Percentiles rank a stretch among this genome's conserved stretches.
phyloP scores from a whole-genome alignment of 441 rosid genomes.

The Pelargonium cotyledonis region DNA sequence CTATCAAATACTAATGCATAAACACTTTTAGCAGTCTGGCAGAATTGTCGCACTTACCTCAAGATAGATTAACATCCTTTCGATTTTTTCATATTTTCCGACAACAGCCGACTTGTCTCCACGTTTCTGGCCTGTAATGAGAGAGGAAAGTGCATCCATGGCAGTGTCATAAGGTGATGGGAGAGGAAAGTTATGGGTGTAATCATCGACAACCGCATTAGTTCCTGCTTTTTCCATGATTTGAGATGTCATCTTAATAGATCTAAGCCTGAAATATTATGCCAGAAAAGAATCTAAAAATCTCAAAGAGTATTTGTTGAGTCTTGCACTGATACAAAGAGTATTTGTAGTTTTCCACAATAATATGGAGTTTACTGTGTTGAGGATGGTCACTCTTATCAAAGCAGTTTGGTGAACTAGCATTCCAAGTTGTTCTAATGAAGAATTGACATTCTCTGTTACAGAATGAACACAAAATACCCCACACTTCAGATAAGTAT shows the following conservation, averaged over 20 bases:
- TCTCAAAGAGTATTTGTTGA: neutral
- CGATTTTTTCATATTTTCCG: conserved; percentile 47
- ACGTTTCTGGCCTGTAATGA: conserved; percentile 61
- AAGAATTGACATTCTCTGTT: conserved; percentile 21
- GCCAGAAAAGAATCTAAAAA: conserved; percentile 8
- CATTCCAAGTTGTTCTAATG: conserved; percentile 14
- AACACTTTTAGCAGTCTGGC: conserved; percentile 7
- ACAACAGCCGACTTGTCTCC: conserved; percentile 34
- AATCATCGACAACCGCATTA: conserved; percentile 30
- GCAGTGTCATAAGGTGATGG: conserved; percentile 65
- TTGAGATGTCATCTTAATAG: conserved; percentile 33
- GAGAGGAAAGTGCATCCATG: conserved; percentile 80
- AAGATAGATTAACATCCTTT: conserved; percentile 58
- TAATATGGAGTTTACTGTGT: conserved; percentile 11
- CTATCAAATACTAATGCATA: neutral
- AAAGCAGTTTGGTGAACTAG: conserved; percentile 13
- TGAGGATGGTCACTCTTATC: conserved; percentile 12
- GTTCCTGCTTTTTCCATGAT: conserved; percentile 28
- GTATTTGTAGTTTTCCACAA: neutral
- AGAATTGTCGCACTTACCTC: conserved; percentile 35
- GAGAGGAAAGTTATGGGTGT: conserved; percentile 30
- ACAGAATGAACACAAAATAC: conserved; percentile 25
- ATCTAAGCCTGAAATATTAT: conserved; percentile 38
- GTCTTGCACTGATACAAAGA: conserved; percentile 7
- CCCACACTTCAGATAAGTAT: conserved; percentile 28